Evolutionary conservation across 345 rosid species (phyloP).

Genomic region (Dipteronia sinensis): DNA sequence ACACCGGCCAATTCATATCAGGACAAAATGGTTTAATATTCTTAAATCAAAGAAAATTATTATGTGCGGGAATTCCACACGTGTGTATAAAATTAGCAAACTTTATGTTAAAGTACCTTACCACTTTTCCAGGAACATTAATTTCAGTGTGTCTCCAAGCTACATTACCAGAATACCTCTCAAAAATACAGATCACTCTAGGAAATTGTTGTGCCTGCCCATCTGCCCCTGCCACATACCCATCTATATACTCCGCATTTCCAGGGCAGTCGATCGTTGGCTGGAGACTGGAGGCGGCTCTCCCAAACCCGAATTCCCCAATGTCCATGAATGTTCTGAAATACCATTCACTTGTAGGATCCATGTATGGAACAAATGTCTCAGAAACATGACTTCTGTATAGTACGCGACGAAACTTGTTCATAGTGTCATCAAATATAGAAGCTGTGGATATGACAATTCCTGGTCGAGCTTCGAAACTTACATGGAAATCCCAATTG

Average conservation of each 20-base stretch:
- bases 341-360: slow-evolving; percentile 81
- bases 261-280: slow-evolving; percentile 67
- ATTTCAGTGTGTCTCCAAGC: slow-evolving; percentile 73
- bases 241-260: slow-evolving; percentile 61
- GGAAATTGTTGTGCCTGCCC: slow-evolving; percentile 54
- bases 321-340: slow-evolving; percentile 74
- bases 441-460: slow-evolving; percentile 61
- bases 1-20: neutral
- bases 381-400: slow-evolving; percentile 75
- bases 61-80: too few species aligned
- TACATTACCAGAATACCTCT: slow-evolving; percentile 59
- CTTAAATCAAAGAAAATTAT: too few species aligned
- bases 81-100: neutral
- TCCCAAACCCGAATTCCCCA: slow-evolving; percentile 82
- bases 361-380: slow-evolving; percentile 86
- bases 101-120: slow-evolving; percentile 16
- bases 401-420: slow-evolving; percentile 45
- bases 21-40: neutral
- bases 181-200: slow-evolving; percentile 61
- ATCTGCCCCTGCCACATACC: slow-evolving; percentile 57
- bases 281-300: slow-evolving; percentile 53
- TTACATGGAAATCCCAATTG: slow-evolving; percentile 76
- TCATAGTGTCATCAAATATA: slow-evolving; percentile 40
- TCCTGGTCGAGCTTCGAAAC: slow-evolving; percentile 66
- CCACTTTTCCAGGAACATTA: slow-evolving; percentile 75